Percentiles rank a stretch among this genome's conserved stretches.
phyloP scores from a whole-genome alignment of 2,329 filamentous ascomycete species.

The Hypoxylon rubiginosum region DNA sequence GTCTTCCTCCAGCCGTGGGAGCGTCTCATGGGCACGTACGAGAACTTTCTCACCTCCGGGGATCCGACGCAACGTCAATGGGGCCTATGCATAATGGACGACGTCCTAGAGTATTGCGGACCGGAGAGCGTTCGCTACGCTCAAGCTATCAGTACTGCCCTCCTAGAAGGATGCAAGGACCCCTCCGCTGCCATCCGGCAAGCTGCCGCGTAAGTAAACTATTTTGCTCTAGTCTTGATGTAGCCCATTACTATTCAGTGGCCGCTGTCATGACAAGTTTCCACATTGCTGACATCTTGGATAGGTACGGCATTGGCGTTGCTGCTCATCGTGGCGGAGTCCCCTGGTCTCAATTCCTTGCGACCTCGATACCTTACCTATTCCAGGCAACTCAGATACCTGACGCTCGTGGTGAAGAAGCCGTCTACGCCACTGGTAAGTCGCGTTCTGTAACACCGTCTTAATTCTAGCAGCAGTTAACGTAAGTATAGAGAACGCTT shows the following conservation, averaged over 20 bases:
- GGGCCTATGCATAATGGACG: conserved; percentile 99
- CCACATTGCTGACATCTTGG: conserved; percentile 20
- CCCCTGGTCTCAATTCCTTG: conserved; percentile 89
- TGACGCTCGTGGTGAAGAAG: conserved; percentile 88
- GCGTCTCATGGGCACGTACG: conserved; percentile 85
- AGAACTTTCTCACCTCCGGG: conserved; percentile 81
- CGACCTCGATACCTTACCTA: conserved; percentile 81
- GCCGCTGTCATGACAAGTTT: background rate
- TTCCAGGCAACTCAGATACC: conserved; percentile 87
- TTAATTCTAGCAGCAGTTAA: conserved; percentile 27
- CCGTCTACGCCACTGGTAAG: conserved; percentile 85
- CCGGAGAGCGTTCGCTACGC: conserved; percentile 88
- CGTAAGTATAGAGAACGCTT: conserved; percentile 80
- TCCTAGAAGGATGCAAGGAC: conserved; percentile 89
- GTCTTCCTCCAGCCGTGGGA: conserved; percentile 92
- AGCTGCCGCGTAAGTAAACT: conserved; percentile 78
- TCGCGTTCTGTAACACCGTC: background rate
- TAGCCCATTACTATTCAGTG: background rate
- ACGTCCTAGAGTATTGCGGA: conserved; percentile 97
- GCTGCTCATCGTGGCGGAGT: conserved; percentile 92
- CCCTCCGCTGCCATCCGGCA: conserved; percentile 91
- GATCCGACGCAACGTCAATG: conserved; percentile 96
- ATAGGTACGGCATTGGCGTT: conserved; percentile 86
- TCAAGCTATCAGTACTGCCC: conserved; percentile 86
- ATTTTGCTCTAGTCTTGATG: background rate